Evolutionary conservation across 768 basidiomycete species (phyloP), one percentile per base, ranked within the genome.

Genomic region (Asterophora lycoperdoides): DNA sequence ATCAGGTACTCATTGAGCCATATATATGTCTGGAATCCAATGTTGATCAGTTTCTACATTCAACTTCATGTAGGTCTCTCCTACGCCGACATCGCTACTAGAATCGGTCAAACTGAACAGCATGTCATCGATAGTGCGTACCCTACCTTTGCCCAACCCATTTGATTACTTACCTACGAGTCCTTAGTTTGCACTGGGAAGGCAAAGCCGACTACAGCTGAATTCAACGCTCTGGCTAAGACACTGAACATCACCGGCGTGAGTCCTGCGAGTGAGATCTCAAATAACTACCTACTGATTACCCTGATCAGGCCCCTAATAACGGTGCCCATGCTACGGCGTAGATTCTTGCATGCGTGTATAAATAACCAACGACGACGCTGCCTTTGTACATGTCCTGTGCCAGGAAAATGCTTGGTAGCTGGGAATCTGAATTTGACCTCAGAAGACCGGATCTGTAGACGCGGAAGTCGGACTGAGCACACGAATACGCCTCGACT

Each of bases 111-210:
- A 39, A 40, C 59, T 35, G 70, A 77, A 59, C 64, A 74, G 29
- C 81, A 74, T 47, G 74, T 88, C 41, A 64, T 67, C 37, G 74
- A 75, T 38, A 75, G 86, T 87, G 56, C 50, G 77, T 68, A 8
- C 35, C 20, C 13, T 29, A 14, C 32, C 29, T 26, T 48, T 35
- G 26, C 1, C 8, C 38, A 17, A 14, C 20, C 30, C 35, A 32
- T 23, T 23, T 23, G 23, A 23, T 23, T 37, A n/a, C 13, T 49
- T 29, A 34, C 37, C 3, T 23, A 34, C 17, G 3, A 1, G 4
- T 52, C 11, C 8, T 35, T 32, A 84, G 84, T 85, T 55, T 72
- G 77, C 63, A 68, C 69, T 9, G 80, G 75, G 6, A 54, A 15
- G 0, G 32, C 11, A 4, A 73, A 57, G 49, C 74, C 83, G 11